phyloP scores from a whole-genome alignment of 148 eudicot genomes.

The Pharnaceum exiguum region DNA sequence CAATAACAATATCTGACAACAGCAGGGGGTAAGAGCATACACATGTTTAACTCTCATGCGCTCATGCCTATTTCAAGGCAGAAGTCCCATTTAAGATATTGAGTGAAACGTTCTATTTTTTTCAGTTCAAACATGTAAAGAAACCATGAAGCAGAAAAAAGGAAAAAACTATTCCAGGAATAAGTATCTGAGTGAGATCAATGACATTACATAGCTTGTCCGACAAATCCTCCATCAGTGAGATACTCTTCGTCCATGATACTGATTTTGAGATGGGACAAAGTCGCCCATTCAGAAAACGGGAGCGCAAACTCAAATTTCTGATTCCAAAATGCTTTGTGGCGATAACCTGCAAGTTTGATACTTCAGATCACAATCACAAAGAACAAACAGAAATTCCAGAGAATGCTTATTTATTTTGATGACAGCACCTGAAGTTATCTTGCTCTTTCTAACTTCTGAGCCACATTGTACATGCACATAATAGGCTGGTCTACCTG shows the following conservation, averaged over 20 bases:
- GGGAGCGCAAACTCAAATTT: constrained; percentile 49
- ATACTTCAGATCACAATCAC: background rate
- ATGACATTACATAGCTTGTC: constrained; percentile 49
- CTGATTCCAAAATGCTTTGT: constrained; percentile 72
- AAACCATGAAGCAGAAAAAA: background rate
- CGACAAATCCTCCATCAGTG: constrained; percentile 52
- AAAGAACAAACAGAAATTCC: background rate
- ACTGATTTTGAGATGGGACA: constrained; percentile 50
- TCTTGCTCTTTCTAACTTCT: constrained; percentile 51
- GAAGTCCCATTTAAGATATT: too few species aligned
- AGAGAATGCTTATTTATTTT: background rate
- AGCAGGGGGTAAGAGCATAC: too few species aligned
- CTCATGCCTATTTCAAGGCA: too few species aligned
- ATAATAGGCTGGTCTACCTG: constrained; percentile 61
- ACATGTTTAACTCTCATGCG: too few species aligned
- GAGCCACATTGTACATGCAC: constrained; percentile 60
- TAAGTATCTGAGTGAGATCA: background rate
- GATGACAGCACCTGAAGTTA: constrained; percentile 35
- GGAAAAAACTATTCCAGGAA: background rate
- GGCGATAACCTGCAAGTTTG: constrained; percentile 37
- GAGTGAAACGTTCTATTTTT: too few species aligned
- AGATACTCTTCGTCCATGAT: constrained; percentile 53
- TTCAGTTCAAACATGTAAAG: background rate
- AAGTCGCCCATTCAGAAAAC: constrained; percentile 29
- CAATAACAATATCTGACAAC: too few species aligned